Conservation (phyloP, 176 grass and related monocot genomes). For the Carex littledalei region DNA sequence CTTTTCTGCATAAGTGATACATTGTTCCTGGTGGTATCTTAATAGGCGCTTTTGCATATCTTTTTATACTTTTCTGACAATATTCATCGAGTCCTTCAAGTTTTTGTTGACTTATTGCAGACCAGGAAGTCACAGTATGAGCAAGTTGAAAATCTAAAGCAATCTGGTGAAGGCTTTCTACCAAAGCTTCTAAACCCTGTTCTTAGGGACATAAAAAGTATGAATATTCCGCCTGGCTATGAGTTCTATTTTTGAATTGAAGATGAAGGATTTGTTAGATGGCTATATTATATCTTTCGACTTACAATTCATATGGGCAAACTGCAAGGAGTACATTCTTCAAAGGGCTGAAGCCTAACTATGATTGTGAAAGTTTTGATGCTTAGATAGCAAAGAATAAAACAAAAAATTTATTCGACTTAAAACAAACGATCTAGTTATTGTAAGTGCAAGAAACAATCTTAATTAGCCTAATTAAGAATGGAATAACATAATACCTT, state of each 20-base stretch:
- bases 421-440: no score
- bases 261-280: constrained; percentile 26
- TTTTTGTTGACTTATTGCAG: constrained; percentile 21
- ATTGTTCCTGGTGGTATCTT: neutral
- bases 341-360: neutral
- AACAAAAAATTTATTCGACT: neutral
- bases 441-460: no score
- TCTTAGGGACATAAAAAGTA: constrained; percentile 36
- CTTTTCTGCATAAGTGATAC: neutral
- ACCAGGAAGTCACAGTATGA: constrained; percentile 30
- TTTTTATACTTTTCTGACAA: neutral
- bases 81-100: neutral
- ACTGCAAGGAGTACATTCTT: neutral
- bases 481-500: no score
- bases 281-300: neutral
- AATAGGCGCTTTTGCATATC: neutral
- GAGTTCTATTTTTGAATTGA: constrained; percentile 21
- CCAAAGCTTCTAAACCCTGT: constrained; percentile 28
- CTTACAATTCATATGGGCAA: neutral
- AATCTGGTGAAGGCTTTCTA: constrained; percentile 40
- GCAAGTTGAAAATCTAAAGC: constrained; percentile 36
- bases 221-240: neutral
- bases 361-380: neutral
- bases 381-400: neutral
- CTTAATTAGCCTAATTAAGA: no score